Evolutionary conservation across 139 green algal genomes (phyloP).

Genomic region (Coelastrella sp.): DNA sequence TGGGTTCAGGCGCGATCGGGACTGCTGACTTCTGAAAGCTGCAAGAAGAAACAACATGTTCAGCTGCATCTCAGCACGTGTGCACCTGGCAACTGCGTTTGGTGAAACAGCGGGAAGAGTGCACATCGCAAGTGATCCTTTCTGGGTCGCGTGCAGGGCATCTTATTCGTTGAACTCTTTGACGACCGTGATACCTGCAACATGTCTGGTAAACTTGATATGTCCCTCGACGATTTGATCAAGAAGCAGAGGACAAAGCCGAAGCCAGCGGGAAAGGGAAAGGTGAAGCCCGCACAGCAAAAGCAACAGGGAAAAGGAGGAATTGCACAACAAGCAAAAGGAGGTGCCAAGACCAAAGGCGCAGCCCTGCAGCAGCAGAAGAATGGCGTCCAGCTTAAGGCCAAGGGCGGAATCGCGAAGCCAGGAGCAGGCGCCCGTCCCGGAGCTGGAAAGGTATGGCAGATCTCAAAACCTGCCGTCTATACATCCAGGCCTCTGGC

Average conservation of each 20-base stretch:
- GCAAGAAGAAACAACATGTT: no score
- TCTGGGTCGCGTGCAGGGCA: no score
- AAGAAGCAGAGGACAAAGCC: conserved; percentile 43
- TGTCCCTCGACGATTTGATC: conserved; percentile 62
- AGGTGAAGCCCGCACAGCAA: neutral
- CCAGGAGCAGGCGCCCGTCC: neutral
- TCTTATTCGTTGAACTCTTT: no score
- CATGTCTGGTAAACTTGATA: conserved; percentile 49
- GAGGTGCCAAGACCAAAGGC: neutral
- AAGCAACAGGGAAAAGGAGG: conserved; percentile 25
- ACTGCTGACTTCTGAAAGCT: no score
- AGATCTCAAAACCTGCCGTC: no score
- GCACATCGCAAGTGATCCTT: no score
- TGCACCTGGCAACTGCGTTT: neutral
- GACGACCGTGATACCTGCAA: neutral
- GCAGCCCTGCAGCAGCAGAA: neutral
- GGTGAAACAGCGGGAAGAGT: no score
- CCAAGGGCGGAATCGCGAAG: conserved; percentile 52
- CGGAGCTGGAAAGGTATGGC: conserved; percentile 14
- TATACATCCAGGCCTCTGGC: no score
- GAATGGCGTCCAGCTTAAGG: conserved; percentile 42
- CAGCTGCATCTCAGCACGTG: no score
- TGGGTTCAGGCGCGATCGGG: no score
- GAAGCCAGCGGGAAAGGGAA: neutral
- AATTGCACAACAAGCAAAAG: no score